Percentiles rank a stretch among this genome's conserved stretches.
These are phyloP conservation scores for Pythium dissotocum DNA, from an alignment of 352 stramenopile genomes.

Conservation along the genomic window DNA sequence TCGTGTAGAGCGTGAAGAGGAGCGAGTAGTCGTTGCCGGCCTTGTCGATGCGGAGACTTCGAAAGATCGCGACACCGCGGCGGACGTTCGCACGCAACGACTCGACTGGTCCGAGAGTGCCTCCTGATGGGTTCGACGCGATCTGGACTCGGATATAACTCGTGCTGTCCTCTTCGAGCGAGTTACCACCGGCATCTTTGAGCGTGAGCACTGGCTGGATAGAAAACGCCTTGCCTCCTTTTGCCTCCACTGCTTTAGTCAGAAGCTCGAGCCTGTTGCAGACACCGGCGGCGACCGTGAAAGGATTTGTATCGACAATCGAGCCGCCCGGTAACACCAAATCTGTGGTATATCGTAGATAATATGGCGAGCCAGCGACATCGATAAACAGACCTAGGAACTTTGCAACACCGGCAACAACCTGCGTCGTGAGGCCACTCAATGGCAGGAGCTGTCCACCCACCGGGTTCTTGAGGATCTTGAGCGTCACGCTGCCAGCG, in stretches of 20 bases:
- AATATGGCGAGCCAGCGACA: constrained; percentile 76
- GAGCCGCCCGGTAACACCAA: constrained; percentile 50
- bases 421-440: constrained; percentile 45
- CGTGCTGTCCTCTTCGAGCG: constrained; percentile 59
- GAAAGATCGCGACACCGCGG: constrained; percentile 64
- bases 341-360: constrained; percentile 67
- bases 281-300: constrained; percentile 65
- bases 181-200: constrained; percentile 74
- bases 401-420: constrained; percentile 54
- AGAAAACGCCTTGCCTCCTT: constrained; percentile 70
- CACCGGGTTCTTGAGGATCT: constrained; percentile 68
- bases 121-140: constrained; percentile 68
- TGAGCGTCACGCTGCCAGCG: constrained; percentile 54
- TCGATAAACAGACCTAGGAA: constrained; percentile 76
- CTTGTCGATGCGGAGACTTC: constrained; percentile 72
- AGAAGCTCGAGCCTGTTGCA: constrained; percentile 55
- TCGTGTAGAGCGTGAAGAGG: constrained; percentile 64
- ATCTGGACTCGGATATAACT: constrained; percentile 68
- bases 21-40: constrained; percentile 76
- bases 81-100: constrained; percentile 45
- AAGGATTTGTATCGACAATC: constrained; percentile 69
- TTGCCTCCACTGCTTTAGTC: constrained; percentile 38
- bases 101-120: constrained; percentile 43
- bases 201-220: constrained; percentile 80
- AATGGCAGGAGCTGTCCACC: constrained; percentile 53